Percentiles rank a stretch among this genome's conserved stretches.
Conservation (phyloP, 768 basidiomycete genomes). For the Xerocomellus chrysenteron region DNA sequence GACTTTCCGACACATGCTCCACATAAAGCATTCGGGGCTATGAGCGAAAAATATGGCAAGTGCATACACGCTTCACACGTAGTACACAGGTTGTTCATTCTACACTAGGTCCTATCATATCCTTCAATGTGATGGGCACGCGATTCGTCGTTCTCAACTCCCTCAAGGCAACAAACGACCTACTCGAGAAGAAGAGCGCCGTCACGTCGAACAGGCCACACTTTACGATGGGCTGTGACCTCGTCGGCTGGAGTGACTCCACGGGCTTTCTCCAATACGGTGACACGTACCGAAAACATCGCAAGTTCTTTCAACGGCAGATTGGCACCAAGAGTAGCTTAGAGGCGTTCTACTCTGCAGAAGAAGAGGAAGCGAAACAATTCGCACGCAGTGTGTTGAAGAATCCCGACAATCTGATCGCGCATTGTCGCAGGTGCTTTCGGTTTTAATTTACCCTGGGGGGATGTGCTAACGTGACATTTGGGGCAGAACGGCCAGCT, state of each 20-base stretch:
- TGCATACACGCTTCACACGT: slow-evolving; percentile 1
- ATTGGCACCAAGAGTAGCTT: slow-evolving; percentile 4
- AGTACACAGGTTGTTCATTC: background rate
- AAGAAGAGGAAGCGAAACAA: background rate
- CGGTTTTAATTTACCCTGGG: background rate
- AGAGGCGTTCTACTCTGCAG: background rate
- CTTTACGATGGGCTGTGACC: slow-evolving; percentile 20
- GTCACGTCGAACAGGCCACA: slow-evolving; percentile 1
- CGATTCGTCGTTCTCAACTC: slow-evolving; percentile 50
- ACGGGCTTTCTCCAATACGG: slow-evolving; percentile 6
- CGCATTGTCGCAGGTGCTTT: slow-evolving; percentile 1
- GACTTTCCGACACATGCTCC: slow-evolving; percentile 53
- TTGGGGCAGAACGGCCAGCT: slow-evolving; percentile 31
- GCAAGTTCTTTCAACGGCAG: slow-evolving; percentile 2
- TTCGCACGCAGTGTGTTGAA: slow-evolving; percentile 2
- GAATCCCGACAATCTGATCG: background rate
- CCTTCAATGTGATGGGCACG: slow-evolving; percentile 36
- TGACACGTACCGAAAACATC: slow-evolving; percentile 4
- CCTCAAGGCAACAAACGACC: slow-evolving; percentile 30
- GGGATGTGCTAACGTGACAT: background rate
- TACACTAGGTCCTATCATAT: slow-evolving; percentile 17
- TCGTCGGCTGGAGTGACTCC: slow-evolving; percentile 3
- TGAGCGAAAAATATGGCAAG: slow-evolving; percentile 45
- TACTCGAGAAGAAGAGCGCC: slow-evolving; percentile 12
- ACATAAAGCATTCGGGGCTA: slow-evolving; percentile 48